Percentiles rank a stretch among this genome's conserved stretches.
phyloP scores from a whole-genome alignment of 768 basidiomycete genomes.

The Glaciozyma martinii region DNA sequence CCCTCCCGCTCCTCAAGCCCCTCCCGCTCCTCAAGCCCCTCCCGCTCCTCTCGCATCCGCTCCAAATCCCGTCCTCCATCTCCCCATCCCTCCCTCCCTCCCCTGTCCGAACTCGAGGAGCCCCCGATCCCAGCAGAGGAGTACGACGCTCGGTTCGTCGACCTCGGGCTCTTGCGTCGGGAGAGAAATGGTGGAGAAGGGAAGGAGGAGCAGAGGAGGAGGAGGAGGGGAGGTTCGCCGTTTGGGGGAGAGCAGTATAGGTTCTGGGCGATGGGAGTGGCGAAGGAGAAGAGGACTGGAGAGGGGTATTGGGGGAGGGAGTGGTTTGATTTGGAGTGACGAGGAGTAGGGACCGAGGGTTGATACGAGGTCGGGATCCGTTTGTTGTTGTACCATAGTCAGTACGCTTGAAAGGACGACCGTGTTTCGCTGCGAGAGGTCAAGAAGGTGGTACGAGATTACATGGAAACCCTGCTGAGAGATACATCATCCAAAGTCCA shows the following conservation, averaged over 20 bases:
- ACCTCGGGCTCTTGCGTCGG: neutral
- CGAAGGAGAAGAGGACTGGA: neutral
- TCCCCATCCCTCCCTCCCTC: neutral
- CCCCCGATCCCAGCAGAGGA: neutral
- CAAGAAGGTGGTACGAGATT: too few relatives aligned
- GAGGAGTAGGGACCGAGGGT: neutral
- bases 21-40: too few relatives aligned
- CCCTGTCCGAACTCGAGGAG: neutral
- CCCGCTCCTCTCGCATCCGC: too few relatives aligned
- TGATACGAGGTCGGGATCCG: too few relatives aligned
- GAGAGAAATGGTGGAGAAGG: too few relatives aligned
- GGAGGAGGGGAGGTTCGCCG: too few relatives aligned
- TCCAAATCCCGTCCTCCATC: neutral
- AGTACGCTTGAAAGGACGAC: neutral
- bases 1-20: neutral
- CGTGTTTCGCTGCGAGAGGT: too few relatives aligned
- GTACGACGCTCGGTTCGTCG: neutral
- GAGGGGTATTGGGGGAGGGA: constrained; percentile 1
- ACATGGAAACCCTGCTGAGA: too few relatives aligned
- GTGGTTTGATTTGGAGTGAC: neutral
- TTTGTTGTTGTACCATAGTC: neutral
- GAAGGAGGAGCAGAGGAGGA: too few relatives aligned
- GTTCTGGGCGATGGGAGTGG: neutral
- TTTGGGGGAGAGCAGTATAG: neutral
- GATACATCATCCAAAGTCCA: constrained; percentile 24